Evolutionary conservation across 495 filamentous ascomycete species (phyloP).

Genomic region (Evansstolkia leycettana): DNA sequence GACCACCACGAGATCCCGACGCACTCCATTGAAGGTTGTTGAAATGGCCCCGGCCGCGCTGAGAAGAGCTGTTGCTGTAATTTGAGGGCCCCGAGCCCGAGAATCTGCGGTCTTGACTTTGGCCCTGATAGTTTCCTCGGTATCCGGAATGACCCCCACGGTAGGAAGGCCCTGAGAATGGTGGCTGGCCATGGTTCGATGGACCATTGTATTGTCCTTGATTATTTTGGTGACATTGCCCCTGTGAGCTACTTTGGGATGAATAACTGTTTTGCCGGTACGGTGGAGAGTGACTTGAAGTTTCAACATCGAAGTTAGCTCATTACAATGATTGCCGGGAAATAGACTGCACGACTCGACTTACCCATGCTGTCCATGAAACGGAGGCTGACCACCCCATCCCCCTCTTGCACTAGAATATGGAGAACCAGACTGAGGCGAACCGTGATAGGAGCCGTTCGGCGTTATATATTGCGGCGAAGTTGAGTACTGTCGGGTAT

Average conservation of each 20-base stretch:
- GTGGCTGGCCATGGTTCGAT: conserved; percentile 37
- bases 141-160: conserved; percentile 42
- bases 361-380: conserved; percentile 50
- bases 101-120: conserved; percentile 33
- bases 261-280: conserved; percentile 38
- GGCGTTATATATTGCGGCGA: conserved; percentile 48
- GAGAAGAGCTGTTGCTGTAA: conserved; percentile 14
- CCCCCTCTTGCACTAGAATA: conserved; percentile 44
- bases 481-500: conserved; percentile 39
- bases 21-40: conserved; percentile 52
- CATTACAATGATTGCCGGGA: no score
- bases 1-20: conserved; percentile 19
- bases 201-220: conserved; percentile 40
- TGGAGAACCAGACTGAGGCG: conserved; percentile 55
- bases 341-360: conserved; percentile 6
- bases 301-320: conserved; percentile 8
- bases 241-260: conserved; percentile 29
- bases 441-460: conserved; percentile 50
- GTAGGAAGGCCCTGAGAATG: conserved; percentile 34
- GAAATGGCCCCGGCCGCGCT: conserved; percentile 34
- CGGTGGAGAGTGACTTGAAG: conserved; percentile 32
- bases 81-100: conserved; percentile 21
- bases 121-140: conserved; percentile 41
- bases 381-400: conserved; percentile 43
- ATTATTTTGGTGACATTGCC: conserved; percentile 44